phyloP scores from a whole-genome alignment of 2,329 filamentous ascomycete species.

The Colletotrichum aenigma region DNA sequence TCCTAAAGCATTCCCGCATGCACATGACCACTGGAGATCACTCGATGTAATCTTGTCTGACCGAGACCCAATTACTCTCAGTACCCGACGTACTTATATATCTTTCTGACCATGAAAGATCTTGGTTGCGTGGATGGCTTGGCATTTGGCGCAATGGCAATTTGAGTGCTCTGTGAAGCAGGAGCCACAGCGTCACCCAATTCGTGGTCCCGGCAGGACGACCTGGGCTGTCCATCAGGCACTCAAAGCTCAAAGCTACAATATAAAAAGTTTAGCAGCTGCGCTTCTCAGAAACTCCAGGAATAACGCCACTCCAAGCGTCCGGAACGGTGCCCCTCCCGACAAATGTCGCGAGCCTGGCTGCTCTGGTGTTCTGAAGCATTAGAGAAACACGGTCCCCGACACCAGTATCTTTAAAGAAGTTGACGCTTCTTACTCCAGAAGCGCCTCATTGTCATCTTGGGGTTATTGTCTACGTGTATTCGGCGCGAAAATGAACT shows the following conservation, averaged over 20 bases:
- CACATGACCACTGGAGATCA: no score
- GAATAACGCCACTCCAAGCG: no score
- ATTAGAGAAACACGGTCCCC: no score
- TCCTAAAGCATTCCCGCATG: no score
- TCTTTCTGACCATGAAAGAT: rapidly evolving
- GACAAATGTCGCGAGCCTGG: not conserved
- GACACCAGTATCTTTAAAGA: no score
- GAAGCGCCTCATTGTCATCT: not conserved
- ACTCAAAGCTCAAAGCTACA: no score
- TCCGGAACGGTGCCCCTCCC: not conserved
- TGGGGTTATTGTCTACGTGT: not conserved
- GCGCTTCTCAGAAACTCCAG: no score
- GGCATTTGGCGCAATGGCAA: not conserved
- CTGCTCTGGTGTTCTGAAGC: rapidly evolving
- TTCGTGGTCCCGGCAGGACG: rapidly evolving
- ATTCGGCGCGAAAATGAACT: not conserved
- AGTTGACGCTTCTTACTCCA: not conserved
- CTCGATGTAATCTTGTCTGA: no score
- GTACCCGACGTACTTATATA: not conserved
- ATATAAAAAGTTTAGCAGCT: no score
- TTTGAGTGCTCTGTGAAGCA: not conserved
- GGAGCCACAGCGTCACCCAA: not conserved
- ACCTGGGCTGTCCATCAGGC: not conserved
- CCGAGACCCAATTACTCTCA: rapidly evolving
- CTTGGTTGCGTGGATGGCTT: rapidly evolving